Conservation (phyloP, 306 rosid species). For the Cucurbita ficifolia region DNA sequence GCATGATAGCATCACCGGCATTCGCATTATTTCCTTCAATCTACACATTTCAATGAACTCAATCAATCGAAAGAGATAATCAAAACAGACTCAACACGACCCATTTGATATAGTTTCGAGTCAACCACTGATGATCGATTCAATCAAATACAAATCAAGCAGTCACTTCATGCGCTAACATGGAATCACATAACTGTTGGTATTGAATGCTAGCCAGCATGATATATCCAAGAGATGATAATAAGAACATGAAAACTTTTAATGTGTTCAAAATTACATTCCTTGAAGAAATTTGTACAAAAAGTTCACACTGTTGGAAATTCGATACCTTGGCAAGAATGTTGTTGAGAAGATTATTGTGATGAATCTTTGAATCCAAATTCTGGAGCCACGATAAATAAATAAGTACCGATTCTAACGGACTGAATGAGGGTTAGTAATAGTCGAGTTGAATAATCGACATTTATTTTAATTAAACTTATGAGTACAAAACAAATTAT, state of each 20-base stretch:
- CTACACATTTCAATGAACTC: conserved; percentile 27
- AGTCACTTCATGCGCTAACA: neutral
- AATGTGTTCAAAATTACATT: neutral
- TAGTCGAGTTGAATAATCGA: neutral
- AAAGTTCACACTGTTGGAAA: neutral
- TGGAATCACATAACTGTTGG: neutral
- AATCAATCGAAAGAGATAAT: conserved; percentile 1
- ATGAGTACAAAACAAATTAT: neutral
- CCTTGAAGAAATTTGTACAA: neutral
- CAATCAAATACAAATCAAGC: neutral
- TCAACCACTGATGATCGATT: neutral
- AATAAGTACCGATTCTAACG: conserved; percentile 1
- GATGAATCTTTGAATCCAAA: conserved; percentile 93
- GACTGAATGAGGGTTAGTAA: conserved; percentile 3
- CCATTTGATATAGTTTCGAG: neutral
- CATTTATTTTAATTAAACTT: neutral
- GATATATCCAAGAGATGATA: neutral
- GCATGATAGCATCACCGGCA: conserved; percentile 81
- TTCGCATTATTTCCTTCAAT: conserved; percentile 79
- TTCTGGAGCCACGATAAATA: conserved; percentile 25
- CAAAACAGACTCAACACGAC: neutral
- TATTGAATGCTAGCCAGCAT: neutral
- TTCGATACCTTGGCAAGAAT: conserved; percentile 73
- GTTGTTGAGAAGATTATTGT: conserved; percentile 79
- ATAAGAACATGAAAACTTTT: neutral